Percentiles rank a stretch among this genome's conserved stretches.
Evolutionary conservation across 169 alveolate species (phyloP).

Genomic region (Plasmodium vivax): DNA sequence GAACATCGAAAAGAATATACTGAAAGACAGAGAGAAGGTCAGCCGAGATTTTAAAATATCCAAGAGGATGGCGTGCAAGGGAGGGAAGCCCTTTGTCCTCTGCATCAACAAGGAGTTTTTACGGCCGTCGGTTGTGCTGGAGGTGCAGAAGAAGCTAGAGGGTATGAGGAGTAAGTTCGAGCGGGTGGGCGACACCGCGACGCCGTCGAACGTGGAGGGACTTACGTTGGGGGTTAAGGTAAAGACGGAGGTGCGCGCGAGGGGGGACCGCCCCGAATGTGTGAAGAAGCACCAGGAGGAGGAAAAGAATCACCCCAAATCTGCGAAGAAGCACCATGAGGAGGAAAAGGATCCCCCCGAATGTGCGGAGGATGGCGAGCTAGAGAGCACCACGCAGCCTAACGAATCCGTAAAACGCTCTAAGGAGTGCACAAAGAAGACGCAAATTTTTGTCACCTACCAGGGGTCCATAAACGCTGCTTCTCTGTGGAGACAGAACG

Average conservation of each 20-base stretch:
- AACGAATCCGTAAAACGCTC: background rate
- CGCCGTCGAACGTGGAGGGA: conserved; percentile 10
- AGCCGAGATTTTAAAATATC: conserved; percentile 63
- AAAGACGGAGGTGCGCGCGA: conserved; percentile 29
- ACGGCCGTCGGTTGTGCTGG: conserved; percentile 1
- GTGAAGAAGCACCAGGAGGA: background rate
- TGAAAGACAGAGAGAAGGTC: conserved; percentile 44
- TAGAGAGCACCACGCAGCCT: background rate
- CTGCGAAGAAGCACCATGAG: background rate
- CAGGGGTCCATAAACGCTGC: conserved; percentile 59
- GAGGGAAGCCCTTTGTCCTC: conserved; percentile 55
- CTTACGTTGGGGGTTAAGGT: conserved; percentile 17
- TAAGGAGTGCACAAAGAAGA: background rate
- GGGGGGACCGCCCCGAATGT: background rate
- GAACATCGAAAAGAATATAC: conserved; percentile 38
- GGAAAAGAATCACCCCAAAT: background rate
- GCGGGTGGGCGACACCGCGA: background rate
- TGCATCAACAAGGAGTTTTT: conserved; percentile 44
- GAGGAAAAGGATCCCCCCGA: background rate
- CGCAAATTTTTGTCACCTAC: conserved; percentile 27
- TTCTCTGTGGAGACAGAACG: conserved; percentile 29
- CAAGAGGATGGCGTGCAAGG: conserved; percentile 49
- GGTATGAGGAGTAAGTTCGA: conserved; percentile 42
- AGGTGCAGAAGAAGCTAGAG: conserved; percentile 44
- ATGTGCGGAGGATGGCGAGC: background rate